Evolutionary conservation across 2,329 filamentous ascomycete genomes (phyloP), one percentile per base, ranked within the genome.

Genomic region (Trichoderma sp.): DNA sequence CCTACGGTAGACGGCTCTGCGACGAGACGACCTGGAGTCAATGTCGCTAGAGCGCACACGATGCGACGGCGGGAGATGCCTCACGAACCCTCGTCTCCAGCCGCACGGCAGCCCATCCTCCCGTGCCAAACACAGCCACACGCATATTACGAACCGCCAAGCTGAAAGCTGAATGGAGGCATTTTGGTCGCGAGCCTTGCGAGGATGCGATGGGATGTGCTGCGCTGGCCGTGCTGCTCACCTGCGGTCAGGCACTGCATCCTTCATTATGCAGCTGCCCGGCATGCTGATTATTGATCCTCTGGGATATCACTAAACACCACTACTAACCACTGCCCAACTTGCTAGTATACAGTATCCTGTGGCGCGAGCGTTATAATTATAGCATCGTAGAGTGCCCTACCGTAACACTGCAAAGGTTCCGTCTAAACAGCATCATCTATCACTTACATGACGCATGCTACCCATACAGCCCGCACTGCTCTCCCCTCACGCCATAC

Each of bases 41-140:
- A 26, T 28, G 14, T 54, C 24, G 26, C 51, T 54, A 37, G n/a
- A 34, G 21, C 55, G 21, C n/a, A 32, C n/a, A 32, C 28, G 46
- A 66, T 69, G 61, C 68, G 68, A 69, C 68, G 68, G 61, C 68
- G 68, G 68, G 61, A 49, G 43, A 14, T 69, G 61, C 61, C 68
- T 69, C 56, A 24, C 43, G 52, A 58, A 59, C 55, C 61, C 54
- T 49, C 49, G 21, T 54, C 52, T 54, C 28, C 68, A 66, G 61
- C 61, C 60, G 43, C 65, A 52, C 56, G 63, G 26, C 54, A 30
- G n/a, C 54, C 52, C 28, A 34, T 61, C 58, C 21, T 21, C 24
- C 56, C 18, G 43, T 32, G 21, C 54, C n/a, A 37, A 64, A 64
- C 61, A 24, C 51, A 34, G 61, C 55, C 68, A 55, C 32, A 14